Base-by-base conservation (phyloP, 176 grass and related monocot species). In the Cymbopogon citratus region DNA sequence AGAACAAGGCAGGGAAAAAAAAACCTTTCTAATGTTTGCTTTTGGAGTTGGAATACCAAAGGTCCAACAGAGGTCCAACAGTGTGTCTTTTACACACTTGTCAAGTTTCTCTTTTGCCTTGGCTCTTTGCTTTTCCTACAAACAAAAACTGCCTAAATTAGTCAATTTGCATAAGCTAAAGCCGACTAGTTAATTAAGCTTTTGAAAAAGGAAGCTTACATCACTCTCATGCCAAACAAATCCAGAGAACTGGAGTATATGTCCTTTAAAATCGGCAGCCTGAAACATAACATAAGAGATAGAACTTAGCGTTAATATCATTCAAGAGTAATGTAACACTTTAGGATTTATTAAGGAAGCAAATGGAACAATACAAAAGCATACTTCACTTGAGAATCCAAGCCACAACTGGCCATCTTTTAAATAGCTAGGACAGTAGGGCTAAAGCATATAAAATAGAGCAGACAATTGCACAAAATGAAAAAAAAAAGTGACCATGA, bases 31-130 rank as follows among this genome's bases (percentile, higher is more conserved):
- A 84, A 72, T 63, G 8, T 77, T 90, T 52, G 89, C 35, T 96
- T 90, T 99, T 38, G 91, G 83, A 87, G 83, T 86, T 44, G 97
- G 83, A 87, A 99, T 91, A 83, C 87, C 90, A 85, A 99, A 83
- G 36, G 91, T 74, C 59, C 90, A 94, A 85, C 91, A 99, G n/a
- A 99, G 74, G 54, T 99, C 97, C 57, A 92, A 40, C 54, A 99
- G 80, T 12, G 49, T 73, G 23, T 96, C 93, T 88, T 96, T 99
- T 51, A 86, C 66, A 88, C 90, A 99, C 87, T 90, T 99, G 87
- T 99, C 97, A 83, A 99, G 92, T 85, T 95, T 99, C 71, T 96
- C 93, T 80, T 99, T 99, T 75, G 89, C 89, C 78, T 99, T 99
- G 43, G 91, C 93, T 86, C 93, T 93, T 67, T 92, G 91, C 72